phyloP scores from a whole-genome alignment of 306 rosid genomes.

The Geum urbanum region DNA sequence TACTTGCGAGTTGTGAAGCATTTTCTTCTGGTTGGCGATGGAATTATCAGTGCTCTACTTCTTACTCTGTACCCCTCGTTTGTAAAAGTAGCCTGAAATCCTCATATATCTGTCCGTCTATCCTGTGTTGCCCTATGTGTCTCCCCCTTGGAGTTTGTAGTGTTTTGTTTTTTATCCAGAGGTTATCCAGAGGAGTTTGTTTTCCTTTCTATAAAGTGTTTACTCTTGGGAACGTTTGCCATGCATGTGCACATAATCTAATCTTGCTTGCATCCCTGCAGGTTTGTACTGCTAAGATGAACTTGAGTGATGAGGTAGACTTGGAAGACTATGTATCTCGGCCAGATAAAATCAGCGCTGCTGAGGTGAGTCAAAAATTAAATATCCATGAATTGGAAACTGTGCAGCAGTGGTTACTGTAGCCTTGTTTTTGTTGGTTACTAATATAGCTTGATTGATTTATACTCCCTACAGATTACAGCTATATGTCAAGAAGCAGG shows the following conservation, averaged over 20 bases:
- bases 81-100: neutral
- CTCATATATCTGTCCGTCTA: neutral
- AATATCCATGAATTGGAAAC: neutral
- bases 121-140: neutral
- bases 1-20: neutral
- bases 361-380: constrained; percentile 64
- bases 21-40: neutral
- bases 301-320: constrained; percentile 93
- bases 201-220: neutral
- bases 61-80: neutral
- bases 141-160: neutral
- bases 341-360: constrained; percentile 99
- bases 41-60: too few species aligned
- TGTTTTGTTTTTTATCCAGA: neutral
- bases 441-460: constrained; percentile 5
- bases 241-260: constrained; percentile 12
- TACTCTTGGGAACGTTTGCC: neutral
- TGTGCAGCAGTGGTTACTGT: neutral
- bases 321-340: constrained; percentile 98
- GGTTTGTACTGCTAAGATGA: constrained; percentile 99
- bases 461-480: constrained; percentile 51
- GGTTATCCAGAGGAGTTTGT: too few species aligned
- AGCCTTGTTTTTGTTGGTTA: neutral
- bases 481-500: constrained; percentile 99
- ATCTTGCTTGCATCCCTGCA: constrained; percentile 23